phyloP scores from a whole-genome alignment of 2,329 filamentous ascomycete species.

The Aureobasidium sp. region DNA sequence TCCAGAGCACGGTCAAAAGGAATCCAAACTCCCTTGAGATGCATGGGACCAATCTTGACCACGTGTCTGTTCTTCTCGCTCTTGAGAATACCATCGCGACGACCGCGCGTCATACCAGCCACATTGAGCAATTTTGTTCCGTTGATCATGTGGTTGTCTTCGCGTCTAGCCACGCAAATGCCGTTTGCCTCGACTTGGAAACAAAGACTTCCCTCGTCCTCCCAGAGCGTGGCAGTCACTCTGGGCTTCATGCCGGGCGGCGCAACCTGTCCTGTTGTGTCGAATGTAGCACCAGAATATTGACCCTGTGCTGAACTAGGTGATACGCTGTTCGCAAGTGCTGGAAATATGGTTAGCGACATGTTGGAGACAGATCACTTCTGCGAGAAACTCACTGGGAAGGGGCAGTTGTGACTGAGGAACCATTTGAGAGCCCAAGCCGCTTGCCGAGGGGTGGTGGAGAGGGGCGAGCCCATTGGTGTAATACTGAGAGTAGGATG shows the following conservation, averaged over 20 bases:
- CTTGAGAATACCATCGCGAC: constrained; percentile 92
- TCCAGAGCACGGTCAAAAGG: constrained; percentile 95
- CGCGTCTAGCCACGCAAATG: constrained; percentile 87
- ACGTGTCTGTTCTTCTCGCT: constrained; percentile 96
- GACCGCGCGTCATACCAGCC: constrained; percentile 93
- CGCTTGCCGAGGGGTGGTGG: constrained; percentile 61
- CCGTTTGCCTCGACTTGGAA: constrained; percentile 96
- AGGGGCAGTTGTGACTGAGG: constrained; percentile 62
- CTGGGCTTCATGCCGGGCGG: constrained; percentile 93
- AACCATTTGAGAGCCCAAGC: constrained; percentile 57
- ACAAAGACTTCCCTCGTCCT: constrained; percentile 94
- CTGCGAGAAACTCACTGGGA: constrained; percentile 28
- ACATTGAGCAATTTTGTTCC: constrained; percentile 96
- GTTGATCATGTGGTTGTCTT: constrained; percentile 99
- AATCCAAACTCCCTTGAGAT: constrained; percentile 97
- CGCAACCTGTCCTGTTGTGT: constrained; percentile 85
- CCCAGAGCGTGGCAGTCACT: constrained; percentile 94
- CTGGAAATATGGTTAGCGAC: neutral
- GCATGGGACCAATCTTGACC: constrained; percentile 98
- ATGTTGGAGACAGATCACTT: constrained; percentile 12
- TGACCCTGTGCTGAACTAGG: constrained; percentile 15
- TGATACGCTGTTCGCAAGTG: constrained; percentile 13
- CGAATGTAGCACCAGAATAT: constrained; percentile 39
- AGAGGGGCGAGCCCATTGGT: constrained; percentile 71
- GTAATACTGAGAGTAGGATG: constrained; percentile 75